phyloP scores from a whole-genome alignment of 1,139 yeast species.

The Debaryomycetaceae sp. region DNA sequence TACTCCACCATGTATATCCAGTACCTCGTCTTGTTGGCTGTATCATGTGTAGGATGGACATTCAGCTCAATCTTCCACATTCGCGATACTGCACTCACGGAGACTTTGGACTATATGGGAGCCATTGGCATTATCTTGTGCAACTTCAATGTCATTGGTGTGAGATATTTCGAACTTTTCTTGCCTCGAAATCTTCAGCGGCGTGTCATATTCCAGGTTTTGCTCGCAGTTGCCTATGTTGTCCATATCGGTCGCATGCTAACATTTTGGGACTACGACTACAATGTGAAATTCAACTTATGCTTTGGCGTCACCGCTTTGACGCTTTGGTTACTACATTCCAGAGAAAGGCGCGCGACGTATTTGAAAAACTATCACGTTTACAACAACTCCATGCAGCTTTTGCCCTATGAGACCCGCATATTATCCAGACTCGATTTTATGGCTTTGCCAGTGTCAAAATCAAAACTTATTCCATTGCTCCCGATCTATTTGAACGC shows the following conservation, averaged over 20 bases:
- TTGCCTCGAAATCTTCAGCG: conserved; percentile 7
- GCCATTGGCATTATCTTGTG: conserved; percentile 38
- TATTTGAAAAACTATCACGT: conserved; percentile 21
- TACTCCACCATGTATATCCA: conserved; percentile 28
- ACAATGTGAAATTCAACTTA: conserved; percentile 33
- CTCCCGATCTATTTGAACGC: conserved; percentile 34
- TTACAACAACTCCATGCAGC: conserved; percentile 33
- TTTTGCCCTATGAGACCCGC: conserved; percentile 39
- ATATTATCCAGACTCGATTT: conserved; percentile 29
- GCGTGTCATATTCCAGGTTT: conserved; percentile 13
- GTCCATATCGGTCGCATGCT: conserved; percentile 28
- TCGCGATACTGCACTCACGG: conserved; percentile 36
- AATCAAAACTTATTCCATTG: conserved; percentile 28
- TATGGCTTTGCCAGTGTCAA: conserved; percentile 18
- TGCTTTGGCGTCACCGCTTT: conserved; percentile 30
- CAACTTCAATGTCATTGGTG: conserved; percentile 33
- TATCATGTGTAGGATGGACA: conserved; percentile 36
- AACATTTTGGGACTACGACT: conserved; percentile 36
- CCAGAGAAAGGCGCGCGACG: conserved; percentile 17
- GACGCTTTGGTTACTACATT: conserved; percentile 33
- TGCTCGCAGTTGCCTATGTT: conserved; percentile 17
- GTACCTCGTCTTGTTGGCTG: conserved; percentile 24
- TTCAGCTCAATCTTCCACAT: conserved; percentile 39
- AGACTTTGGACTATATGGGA: conserved; percentile 41
- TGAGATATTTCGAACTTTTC: conserved; percentile 30